A percentile compares a stretch with the other conserved stretches of the same genome.
Conservation (phyloP, 2,329 filamentous ascomycete species). For the Immersiporthe knoxdaviesiana region DNA sequence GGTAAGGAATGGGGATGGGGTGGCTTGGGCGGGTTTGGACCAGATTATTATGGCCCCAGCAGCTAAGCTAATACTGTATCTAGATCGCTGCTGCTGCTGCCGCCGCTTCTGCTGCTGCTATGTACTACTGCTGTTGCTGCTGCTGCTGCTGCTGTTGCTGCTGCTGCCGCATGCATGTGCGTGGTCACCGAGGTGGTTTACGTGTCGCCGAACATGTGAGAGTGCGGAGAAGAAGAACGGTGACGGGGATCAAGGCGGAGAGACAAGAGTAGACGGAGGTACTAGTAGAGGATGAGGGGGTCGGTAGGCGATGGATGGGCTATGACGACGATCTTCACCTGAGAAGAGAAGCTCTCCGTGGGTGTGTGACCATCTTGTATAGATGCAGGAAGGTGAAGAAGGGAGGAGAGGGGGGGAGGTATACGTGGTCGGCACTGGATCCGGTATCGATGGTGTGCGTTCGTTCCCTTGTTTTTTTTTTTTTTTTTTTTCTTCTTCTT, state of each 20-base stretch:
- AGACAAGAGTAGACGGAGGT: no score
- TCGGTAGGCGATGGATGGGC: not conserved
- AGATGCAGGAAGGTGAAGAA: not conserved
- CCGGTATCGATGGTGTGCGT: not conserved
- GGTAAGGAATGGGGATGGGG: not conserved
- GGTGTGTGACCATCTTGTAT: not conserved
- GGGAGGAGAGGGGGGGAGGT: no score
- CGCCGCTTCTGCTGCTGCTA: not conserved
- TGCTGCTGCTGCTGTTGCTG: no score
- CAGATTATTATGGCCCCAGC: not conserved
- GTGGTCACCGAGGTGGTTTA: not conserved
- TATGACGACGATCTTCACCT: constrained; percentile 15
- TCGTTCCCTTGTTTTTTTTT: no score
- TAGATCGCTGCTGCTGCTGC: not conserved
- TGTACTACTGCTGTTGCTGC: not conserved
- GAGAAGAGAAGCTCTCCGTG: not conserved
- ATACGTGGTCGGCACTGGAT: not conserved
- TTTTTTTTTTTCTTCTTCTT: no score
- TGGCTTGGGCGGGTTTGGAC: not conserved
- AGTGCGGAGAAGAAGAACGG: not conserved
- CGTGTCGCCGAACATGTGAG: not conserved
- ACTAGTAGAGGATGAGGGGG: constrained; percentile 5
- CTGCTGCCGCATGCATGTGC: not conserved
- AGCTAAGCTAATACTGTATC: not conserved
- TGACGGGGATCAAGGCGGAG: not conserved